Conservation (phyloP, 2,329 filamentous ascomycete genomes). For the Verticillium zaregamsianum region DNA sequence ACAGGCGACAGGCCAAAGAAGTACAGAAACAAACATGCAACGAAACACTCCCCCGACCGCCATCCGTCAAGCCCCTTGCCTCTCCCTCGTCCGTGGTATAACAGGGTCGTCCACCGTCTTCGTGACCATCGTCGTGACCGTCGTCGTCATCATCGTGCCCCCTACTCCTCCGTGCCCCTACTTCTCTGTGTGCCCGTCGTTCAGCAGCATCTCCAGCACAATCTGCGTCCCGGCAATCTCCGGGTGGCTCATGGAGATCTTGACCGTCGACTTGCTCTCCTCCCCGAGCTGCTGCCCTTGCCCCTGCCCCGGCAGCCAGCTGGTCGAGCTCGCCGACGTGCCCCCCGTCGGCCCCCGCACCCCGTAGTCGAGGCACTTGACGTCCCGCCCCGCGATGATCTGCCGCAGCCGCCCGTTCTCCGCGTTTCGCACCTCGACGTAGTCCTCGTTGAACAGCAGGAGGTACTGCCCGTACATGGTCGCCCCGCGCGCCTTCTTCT, state of each 20-base stretch:
- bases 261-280: conserved; percentile 70
- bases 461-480: conserved; percentile 91
- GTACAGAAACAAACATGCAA: neutral
- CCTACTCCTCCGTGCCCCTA: neutral
- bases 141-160: neutral
- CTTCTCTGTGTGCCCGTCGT: conserved; percentile 69
- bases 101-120: neutral
- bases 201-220: conserved; percentile 86
- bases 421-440: conserved; percentile 94
- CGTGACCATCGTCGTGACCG: neutral
- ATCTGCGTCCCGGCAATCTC: conserved; percentile 81
- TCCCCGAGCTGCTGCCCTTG: conserved; percentile 29
- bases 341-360: conserved; percentile 57
- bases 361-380: conserved; percentile 86
- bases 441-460: conserved; percentile 90
- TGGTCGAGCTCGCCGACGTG: conserved; percentile 28
- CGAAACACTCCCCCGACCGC: neutral
- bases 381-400: conserved; percentile 88
- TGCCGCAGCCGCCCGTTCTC: conserved; percentile 92
- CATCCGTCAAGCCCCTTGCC: neutral
- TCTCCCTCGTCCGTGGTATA: neutral
- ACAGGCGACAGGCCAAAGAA: neutral
- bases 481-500: conserved; percentile 71
- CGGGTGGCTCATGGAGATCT: conserved; percentile 93
- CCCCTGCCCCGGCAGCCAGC: conserved; percentile 24